Conservation (phyloP, 2,329 filamentous ascomycete species). For the Pseudonectria foliicola region DNA sequence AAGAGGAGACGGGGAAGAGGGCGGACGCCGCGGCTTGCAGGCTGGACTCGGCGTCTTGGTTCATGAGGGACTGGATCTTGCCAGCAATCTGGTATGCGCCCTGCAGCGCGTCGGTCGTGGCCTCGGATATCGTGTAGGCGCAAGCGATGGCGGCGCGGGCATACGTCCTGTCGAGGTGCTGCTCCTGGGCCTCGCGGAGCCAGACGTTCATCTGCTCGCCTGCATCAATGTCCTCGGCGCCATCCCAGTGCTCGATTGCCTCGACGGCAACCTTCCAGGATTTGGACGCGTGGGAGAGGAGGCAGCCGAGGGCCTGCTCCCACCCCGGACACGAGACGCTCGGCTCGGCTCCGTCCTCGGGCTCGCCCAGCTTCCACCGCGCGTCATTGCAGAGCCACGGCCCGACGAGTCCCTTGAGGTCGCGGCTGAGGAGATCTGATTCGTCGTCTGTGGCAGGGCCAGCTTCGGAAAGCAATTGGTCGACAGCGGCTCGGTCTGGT, state of each 20-base stretch:
- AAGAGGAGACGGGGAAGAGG: slow-evolving; percentile 32
- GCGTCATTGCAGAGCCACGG: slow-evolving; percentile 66
- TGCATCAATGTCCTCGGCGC: slow-evolving; percentile 62
- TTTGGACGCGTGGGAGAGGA: slow-evolving; percentile 50
- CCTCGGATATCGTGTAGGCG: slow-evolving; percentile 59
- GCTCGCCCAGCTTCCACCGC: slow-evolving; percentile 41
- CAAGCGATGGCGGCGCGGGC: slow-evolving; percentile 60
- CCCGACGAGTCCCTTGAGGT: slow-evolving; percentile 60
- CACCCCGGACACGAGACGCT: slow-evolving; percentile 50
- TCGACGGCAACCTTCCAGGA: slow-evolving; percentile 57
- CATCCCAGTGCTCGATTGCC: slow-evolving; percentile 65
- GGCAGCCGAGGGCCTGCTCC: slow-evolving; percentile 63
- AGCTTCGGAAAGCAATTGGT: slow-evolving; percentile 54
- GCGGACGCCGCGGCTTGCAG: slow-evolving; percentile 41
- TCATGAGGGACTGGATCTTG: slow-evolving; percentile 49
- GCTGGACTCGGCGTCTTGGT: slow-evolving; percentile 49
- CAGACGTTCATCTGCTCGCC: slow-evolving; percentile 51
- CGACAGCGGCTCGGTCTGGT: slow-evolving; percentile 51
- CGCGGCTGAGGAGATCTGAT: slow-evolving; percentile 45
- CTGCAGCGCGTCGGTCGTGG: slow-evolving; percentile 49
- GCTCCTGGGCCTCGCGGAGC: slow-evolving; percentile 53
- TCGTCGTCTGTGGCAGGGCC: slow-evolving; percentile 34
- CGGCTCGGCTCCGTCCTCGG: slow-evolving; percentile 19
- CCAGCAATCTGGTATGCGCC: slow-evolving; percentile 54
- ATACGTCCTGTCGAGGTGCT: slow-evolving; percentile 56